A percentile compares a stretch with the other conserved stretches of the same genome.
Conservation (phyloP, 2,329 filamentous ascomycete species). For the Aquanectria penicillioides region DNA sequence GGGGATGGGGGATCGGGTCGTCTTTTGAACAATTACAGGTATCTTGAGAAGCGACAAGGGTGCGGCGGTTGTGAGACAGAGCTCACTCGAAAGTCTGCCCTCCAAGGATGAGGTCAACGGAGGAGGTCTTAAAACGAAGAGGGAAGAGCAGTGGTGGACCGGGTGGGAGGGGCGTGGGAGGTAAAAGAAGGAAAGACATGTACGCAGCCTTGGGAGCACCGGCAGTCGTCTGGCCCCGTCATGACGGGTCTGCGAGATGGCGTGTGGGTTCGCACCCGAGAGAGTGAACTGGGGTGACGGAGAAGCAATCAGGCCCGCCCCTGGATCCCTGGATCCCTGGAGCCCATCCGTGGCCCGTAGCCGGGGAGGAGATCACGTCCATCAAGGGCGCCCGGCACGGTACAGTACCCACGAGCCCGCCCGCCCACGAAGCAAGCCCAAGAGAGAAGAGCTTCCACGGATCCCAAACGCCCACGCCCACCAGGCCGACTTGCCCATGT, state of each 20-base stretch:
- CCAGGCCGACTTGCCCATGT: no score
- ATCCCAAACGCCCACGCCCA: slow-evolving; percentile 3
- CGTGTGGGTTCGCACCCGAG: slow-evolving; percentile 44
- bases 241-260: slow-evolving; percentile 43
- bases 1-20: slow-evolving; percentile 35
- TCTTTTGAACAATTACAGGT: slow-evolving; percentile 41
- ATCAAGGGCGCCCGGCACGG: slow-evolving; percentile 19
- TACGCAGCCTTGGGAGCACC: slow-evolving; percentile 39
- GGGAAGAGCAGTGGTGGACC: slow-evolving; percentile 38
- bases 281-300: slow-evolving; percentile 37
- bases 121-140: slow-evolving; percentile 44
- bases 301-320: slow-evolving; percentile 39
- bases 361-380: slow-evolving; percentile 37
- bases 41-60: slow-evolving; percentile 44
- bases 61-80: slow-evolving; percentile 47
- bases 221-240: slow-evolving; percentile 42
- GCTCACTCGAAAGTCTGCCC: slow-evolving; percentile 44
- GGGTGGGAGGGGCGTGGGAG: slow-evolving; percentile 46
- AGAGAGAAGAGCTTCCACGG: slow-evolving; percentile 21
- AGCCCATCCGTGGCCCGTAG: slow-evolving; percentile 30
- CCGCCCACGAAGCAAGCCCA: slow-evolving; percentile 25
- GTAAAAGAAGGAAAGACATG: slow-evolving; percentile 50
- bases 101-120: slow-evolving; percentile 47
- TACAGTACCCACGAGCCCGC: slow-evolving; percentile 25
- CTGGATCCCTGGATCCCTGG: slow-evolving; percentile 33